phyloP scores from a whole-genome alignment of 176 grass and related monocot genomes.

The Puya raimondii region DNA sequence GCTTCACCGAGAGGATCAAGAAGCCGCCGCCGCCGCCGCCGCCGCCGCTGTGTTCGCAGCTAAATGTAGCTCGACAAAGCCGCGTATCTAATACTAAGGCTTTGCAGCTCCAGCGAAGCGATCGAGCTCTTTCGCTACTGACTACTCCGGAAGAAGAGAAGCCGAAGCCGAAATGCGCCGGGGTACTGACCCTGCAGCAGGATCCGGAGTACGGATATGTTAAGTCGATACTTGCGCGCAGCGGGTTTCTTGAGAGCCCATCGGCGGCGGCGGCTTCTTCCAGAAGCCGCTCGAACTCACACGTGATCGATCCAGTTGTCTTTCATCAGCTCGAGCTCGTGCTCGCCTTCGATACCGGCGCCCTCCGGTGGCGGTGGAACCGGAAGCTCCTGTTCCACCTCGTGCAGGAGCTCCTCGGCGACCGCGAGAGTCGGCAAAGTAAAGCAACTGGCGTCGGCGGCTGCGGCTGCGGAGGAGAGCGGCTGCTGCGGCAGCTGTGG shows the following conservation, averaged over 20 bases:
- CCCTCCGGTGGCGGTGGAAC: conserved; percentile 63
- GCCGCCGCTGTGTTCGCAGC: neutral
- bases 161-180: neutral
- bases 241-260: conserved; percentile 27
- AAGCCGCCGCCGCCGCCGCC: conserved; percentile 9
- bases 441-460: neutral
- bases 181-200: conserved; percentile 15
- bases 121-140: too few species aligned
- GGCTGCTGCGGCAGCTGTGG: conserved; percentile 38
- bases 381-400: conserved; percentile 81
- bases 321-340: conserved; percentile 86
- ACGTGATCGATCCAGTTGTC: conserved; percentile 52
- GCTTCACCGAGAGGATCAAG: conserved; percentile 72
- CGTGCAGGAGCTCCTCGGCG: conserved; percentile 42
- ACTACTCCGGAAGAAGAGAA: neutral
- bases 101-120: neutral
- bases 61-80: conserved; percentile 1
- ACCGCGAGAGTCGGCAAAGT: neutral
- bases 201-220: conserved; percentile 63
- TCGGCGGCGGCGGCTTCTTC: neutral
- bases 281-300: conserved; percentile 2
- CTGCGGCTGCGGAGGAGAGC: neutral
- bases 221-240: conserved; percentile 40
- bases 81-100: conserved; percentile 1
- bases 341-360: conserved; percentile 26